Percentiles rank a stretch among this genome's conserved stretches.
Evolutionary conservation across 1,284 basidiomycete genomes (phyloP).

Genomic region (Puccinia brachypodii): DNA sequence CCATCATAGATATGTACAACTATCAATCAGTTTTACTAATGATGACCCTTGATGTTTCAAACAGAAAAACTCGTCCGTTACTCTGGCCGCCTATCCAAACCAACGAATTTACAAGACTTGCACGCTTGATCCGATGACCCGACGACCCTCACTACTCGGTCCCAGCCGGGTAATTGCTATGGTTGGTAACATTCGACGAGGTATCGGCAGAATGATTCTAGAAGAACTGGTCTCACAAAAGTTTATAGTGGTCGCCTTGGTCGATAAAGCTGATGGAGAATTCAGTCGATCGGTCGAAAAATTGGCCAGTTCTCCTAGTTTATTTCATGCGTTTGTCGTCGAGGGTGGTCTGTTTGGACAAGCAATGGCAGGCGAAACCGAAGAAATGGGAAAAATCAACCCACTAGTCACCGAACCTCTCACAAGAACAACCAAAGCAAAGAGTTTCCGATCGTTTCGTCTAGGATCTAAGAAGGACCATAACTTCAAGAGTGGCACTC

Average conservation of each 20-base stretch:
- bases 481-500: conserved; percentile 50
- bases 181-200: conserved; percentile 42
- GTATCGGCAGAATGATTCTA: conserved; percentile 26
- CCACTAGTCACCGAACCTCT: not conserved
- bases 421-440: not conserved
- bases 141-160: conserved; percentile 54
- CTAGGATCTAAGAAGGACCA: conserved; percentile 16
- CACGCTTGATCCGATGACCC: conserved; percentile 61
- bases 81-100: conserved; percentile 50
- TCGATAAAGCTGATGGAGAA: conserved; percentile 23
- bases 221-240: conserved; percentile 34
- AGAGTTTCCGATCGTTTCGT: conserved; percentile 26
- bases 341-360: conserved; percentile 14
- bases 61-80: conserved; percentile 25
- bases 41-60: conserved; percentile 33
- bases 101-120: conserved; percentile 57
- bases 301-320: conserved; percentile 16
- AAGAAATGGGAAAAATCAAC: not conserved
- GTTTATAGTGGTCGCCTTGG: conserved; percentile 34
- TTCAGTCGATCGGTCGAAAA: conserved; percentile 20
- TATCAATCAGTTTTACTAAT: no score
- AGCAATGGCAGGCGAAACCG: not conserved
- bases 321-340: conserved; percentile 36
- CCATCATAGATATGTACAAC: no score
- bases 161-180: conserved; percentile 49